A percentile compares a stretch with the other conserved stretches of the same genome.
These are phyloP conservation scores for Leucosporidium creatinivorum DNA, from an alignment of 768 basidiomycete species.

Conservation along the genomic window DNA sequence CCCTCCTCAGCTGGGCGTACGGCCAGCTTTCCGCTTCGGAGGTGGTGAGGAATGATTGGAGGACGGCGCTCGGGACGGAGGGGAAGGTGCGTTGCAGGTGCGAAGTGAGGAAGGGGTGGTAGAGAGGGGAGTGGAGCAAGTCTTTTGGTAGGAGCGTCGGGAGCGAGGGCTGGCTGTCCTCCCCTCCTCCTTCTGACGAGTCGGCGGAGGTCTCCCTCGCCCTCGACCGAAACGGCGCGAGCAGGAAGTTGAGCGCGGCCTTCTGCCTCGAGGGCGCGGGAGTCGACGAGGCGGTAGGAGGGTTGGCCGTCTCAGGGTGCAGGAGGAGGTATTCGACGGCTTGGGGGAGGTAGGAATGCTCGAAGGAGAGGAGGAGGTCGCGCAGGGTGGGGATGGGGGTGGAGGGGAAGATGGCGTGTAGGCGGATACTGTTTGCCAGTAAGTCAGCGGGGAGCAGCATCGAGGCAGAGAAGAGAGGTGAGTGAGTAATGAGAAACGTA, in stretches of 20 bases:
- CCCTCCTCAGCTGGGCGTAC: not conserved
- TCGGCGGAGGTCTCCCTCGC: too few species aligned
- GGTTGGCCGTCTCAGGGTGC: not conserved
- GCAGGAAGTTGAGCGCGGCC: too few species aligned
- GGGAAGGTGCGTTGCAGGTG: slow-evolving; percentile 1
- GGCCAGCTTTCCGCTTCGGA: not conserved
- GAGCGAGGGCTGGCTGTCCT: not conserved
- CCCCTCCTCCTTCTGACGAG: too few species aligned
- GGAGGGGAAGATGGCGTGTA: slow-evolving; percentile 15
- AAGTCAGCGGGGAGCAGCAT: not conserved
- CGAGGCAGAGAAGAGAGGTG: not conserved
- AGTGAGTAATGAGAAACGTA: too few species aligned
- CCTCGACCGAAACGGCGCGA: not conserved
- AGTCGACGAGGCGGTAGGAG: not conserved
- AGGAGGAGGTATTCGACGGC: not conserved
- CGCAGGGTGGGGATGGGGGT: slow-evolving; percentile 1
- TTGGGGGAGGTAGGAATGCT: slow-evolving; percentile 2
- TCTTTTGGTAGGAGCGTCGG: slow-evolving; percentile 6
- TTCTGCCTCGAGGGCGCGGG: too few species aligned
- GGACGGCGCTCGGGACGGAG: not conserved
- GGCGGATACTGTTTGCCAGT: not conserved
- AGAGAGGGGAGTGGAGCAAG: slow-evolving; percentile 3
- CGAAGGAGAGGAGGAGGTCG: not conserved
- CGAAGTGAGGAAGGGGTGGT: not conserved
- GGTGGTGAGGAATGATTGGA: not conserved